Percentiles rank a stretch among this genome's conserved stretches.
Evolutionary conservation across 352 stramenopile genomes (phyloP).

Genomic region (Globisporangium recalcitrans): DNA sequence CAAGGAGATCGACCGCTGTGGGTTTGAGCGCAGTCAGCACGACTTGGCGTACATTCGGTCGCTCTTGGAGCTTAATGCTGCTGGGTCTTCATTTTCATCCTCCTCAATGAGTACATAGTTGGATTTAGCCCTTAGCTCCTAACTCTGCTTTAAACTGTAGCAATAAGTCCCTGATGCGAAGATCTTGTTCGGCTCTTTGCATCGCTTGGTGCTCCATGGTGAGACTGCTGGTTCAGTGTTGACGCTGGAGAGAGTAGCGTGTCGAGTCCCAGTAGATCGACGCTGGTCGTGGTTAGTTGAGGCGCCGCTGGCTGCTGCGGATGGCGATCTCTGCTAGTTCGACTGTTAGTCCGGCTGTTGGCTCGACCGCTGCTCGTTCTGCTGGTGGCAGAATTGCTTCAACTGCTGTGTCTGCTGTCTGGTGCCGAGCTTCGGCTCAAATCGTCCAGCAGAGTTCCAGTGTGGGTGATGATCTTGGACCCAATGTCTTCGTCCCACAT

Average conservation of each 20-base stretch:
- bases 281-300: slow-evolving; percentile 13
- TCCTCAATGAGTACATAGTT: background rate
- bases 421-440: background rate
- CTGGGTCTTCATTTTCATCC: background rate
- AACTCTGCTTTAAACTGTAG: slow-evolving; percentile 14
- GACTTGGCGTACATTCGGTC: slow-evolving; percentile 43
- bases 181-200: background rate
- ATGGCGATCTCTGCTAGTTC: background rate
- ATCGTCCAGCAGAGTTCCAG: slow-evolving; percentile 23
- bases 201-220: background rate
- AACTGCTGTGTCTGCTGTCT: slow-evolving; percentile 5
- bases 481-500: slow-evolving; percentile 29
- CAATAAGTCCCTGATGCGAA: slow-evolving; percentile 10
- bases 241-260: slow-evolving; percentile 4
- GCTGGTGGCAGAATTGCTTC: background rate
- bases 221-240: background rate
- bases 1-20: slow-evolving; percentile 50
- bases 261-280: slow-evolving; percentile 31
- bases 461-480: slow-evolving; percentile 42
- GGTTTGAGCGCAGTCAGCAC: slow-evolving; percentile 63
- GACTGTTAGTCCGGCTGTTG: background rate
- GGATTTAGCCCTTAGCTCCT: background rate
- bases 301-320: background rate
- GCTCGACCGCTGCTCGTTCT: background rate
- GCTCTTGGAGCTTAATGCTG: slow-evolving; percentile 7